phyloP scores from a whole-genome alignment of 1,284 basidiomycete species.

The Cryptococcus floricola region DNA sequence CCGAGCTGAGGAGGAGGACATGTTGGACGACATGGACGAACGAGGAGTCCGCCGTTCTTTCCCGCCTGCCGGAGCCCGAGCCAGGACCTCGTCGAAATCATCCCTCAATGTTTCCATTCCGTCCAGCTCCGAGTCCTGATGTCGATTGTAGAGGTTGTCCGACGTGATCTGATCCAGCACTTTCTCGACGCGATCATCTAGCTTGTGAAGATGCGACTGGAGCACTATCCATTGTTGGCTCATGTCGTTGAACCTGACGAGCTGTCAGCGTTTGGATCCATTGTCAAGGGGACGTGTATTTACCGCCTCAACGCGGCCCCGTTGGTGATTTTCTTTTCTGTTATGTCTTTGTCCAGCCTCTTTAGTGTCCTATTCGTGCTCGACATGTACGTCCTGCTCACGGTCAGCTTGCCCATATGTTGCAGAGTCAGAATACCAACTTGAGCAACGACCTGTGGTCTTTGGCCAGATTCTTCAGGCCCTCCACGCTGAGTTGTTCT shows the following conservation, averaged over 20 bases:
- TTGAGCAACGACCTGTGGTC: constrained; percentile 27
- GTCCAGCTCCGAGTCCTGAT: not conserved
- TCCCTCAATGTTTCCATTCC: constrained; percentile 28
- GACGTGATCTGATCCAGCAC: constrained; percentile 17
- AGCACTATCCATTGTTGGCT: constrained; percentile 22
- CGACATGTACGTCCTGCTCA: constrained; percentile 63
- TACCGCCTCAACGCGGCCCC: constrained; percentile 82
- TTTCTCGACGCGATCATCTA: constrained; percentile 28
- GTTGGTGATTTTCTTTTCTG: constrained; percentile 86
- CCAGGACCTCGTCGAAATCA: not conserved
- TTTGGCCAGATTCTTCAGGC: constrained; percentile 20
- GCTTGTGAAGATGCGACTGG: constrained; percentile 29
- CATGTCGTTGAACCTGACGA: constrained; percentile 31
- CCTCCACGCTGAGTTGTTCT: constrained; percentile 25
- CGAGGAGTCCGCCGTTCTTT: constrained; percentile 1
- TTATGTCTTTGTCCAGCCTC: constrained; percentile 86
- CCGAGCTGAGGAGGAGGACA: constrained; percentile 9
- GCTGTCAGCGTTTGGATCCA: not conserved
- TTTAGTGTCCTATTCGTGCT: constrained; percentile 87
- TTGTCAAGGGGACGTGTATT: not conserved
- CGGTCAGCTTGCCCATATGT: constrained; percentile 54
- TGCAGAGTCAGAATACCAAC: not conserved
- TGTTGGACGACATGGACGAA: constrained; percentile 18
- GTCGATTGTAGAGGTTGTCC: not conserved
- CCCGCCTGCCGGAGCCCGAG: not conserved